phyloP scores from a whole-genome alignment of 2,329 filamentous ascomycete genomes.

The Cryphonectria nitschkei region DNA sequence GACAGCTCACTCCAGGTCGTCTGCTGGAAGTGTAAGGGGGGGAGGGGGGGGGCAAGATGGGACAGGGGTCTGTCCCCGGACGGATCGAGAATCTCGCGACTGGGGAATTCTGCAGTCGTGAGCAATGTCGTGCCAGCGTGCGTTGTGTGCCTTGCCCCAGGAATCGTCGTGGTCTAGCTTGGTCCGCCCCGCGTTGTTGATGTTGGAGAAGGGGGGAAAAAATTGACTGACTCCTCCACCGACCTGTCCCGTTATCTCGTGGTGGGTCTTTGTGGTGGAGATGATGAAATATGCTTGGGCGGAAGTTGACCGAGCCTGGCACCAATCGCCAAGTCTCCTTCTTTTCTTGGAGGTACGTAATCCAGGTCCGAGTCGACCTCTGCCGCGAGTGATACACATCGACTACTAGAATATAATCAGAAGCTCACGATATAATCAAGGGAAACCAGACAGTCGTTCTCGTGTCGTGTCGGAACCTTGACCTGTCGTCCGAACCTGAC shows the following conservation, averaged over 20 bases:
- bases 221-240: constrained; percentile 21
- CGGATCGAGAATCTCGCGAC: constrained; percentile 20
- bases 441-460: not conserved
- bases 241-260: constrained; percentile 24
- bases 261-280: constrained; percentile 16
- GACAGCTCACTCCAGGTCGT: not conserved
- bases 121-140: not conserved
- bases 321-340: not conserved
- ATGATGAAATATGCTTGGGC: not conserved
- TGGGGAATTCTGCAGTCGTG: constrained; percentile 10
- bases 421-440: not conserved
- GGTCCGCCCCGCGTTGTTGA: constrained; percentile 18
- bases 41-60: not conserved
- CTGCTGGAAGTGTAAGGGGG: not conserved
- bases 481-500: not conserved
- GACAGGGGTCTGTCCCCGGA: constrained; percentile 23
- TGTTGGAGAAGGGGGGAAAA: constrained; percentile 15
- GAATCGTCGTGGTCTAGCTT: constrained; percentile 24
- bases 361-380: not conserved
- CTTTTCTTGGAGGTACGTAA: not conserved
- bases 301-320: constrained; percentile 24
- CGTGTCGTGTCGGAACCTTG: not conserved
- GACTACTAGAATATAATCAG: not conserved
- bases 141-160: constrained; percentile 18
- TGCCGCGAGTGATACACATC: not conserved